Base-by-base conservation (phyloP, 148 eudicot species). In the Spergularia marina region DNA sequence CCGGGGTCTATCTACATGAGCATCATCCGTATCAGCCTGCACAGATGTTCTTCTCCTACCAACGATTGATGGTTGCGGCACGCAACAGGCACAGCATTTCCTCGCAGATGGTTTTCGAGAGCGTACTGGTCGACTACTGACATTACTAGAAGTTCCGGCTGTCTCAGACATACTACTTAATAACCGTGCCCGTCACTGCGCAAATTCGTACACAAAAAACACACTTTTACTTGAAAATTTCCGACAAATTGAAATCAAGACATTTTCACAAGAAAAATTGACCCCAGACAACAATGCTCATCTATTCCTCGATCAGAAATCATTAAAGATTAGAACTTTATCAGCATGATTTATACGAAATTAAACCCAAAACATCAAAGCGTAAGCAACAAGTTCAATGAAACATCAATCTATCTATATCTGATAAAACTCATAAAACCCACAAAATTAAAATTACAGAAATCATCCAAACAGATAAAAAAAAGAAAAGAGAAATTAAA, bases 81-180 rank as follows among this genome's bases (percentile, higher is more conserved):
- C 23, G 58, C 23, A 66, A 40, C 77, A 74, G 34, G 77, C 74
- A 68, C 74, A 79, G 25, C 79, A 57, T 65, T 52, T 76, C 53
- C 72, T 57, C 4, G 68, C 36, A 30, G 72, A 64, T 55, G 76
- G 49, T 58, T 44, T 40, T 75, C 75, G 52, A 47, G 39, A 47
- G 36, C 78, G 67, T 23, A 71, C 69, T 6, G 52, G 25, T 23
- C 51, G 53, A 18, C 59, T 30, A 57, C 15, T 30, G 11, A 20
- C 6, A 25, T 41, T 65, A 62, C 15, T 68, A 40, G 14, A 51
- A 41, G 7, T 52, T 36, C 34, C 74, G 4, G 14, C 40, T 75
- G 14, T 3, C n/a, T 36, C 57, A 17, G 76, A 34, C 82, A 80
- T 80, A 12, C 7, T 79, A 17, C 57, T n/a, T n/a, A 10, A 21